These are phyloP conservation scores for Ascochyta pisi DNA, from an alignment of 2,329 filamentous ascomycete genomes.

Conservation along the genomic window DNA sequence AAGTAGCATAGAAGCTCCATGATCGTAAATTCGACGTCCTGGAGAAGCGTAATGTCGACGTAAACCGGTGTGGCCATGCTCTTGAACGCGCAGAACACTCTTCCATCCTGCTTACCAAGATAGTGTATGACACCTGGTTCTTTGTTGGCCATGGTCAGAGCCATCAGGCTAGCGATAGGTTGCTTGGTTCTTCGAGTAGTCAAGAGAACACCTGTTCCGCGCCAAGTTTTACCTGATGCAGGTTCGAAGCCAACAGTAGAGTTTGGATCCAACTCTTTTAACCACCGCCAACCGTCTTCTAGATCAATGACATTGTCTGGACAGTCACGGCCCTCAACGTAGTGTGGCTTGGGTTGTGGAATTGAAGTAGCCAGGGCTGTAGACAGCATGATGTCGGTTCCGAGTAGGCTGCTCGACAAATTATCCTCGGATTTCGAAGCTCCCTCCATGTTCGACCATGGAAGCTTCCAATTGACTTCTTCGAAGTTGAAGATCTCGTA, in stretches of 20 bases:
- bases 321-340: constrained; percentile 19
- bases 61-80: constrained; percentile 23
- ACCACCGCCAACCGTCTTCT: constrained; percentile 27
- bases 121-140: not conserved
- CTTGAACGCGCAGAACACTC: constrained; percentile 21
- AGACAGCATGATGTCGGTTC: constrained; percentile 2
- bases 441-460: not conserved
- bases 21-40: constrained; percentile 24
- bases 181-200: constrained; percentile 7
- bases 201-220: not conserved
- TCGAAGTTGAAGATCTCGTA: constrained; percentile 27
- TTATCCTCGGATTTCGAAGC: not conserved
- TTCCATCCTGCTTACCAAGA: constrained; percentile 2
- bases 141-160: not conserved
- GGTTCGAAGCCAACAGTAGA: constrained; percentile 3
- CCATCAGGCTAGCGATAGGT: constrained; percentile 25
- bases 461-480: constrained; percentile 18
- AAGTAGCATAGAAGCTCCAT: constrained; percentile 26
- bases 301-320: constrained; percentile 25
- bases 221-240: constrained; percentile 7
- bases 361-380: not conserved
- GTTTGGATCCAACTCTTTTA: constrained; percentile 4
- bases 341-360: not conserved
- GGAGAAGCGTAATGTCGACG: constrained; percentile 21
- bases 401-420: not conserved